phyloP scores from a whole-genome alignment of 345 rosid genomes.

The Moricandia arvensis region DNA sequence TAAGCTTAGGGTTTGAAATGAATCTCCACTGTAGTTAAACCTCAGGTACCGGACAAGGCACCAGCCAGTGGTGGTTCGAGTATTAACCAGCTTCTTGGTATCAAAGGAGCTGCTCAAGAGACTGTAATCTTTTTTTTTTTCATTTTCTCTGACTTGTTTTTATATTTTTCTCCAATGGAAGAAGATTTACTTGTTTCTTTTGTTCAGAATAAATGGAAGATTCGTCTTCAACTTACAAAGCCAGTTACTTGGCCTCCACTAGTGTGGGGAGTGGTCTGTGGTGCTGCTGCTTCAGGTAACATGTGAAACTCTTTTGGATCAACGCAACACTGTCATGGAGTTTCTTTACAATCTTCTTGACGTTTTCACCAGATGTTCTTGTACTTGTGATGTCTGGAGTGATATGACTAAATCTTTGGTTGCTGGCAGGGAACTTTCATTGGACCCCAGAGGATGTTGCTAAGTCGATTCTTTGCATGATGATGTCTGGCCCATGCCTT shows the following conservation, averaged over 20 bases:
- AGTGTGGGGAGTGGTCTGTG: conserved; percentile 95
- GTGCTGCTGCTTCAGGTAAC: conserved; percentile 98
- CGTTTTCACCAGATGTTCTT: neutral
- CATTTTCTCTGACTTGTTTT: neutral
- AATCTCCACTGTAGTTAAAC: conserved; percentile 45
- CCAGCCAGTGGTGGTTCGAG: conserved; percentile 72
- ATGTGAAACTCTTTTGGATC: neutral
- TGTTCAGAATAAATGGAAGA: conserved; percentile 93
- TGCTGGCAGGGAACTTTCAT: conserved; percentile 77
- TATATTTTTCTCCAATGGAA: neutral
- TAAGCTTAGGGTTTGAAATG: neutral
- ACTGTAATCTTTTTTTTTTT: conserved; percentile 45
- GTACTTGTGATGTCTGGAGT: neutral
- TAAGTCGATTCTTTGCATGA: conserved; percentile 87
- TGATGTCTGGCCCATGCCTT: conserved; percentile 96
- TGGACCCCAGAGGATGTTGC: conserved; percentile 93
- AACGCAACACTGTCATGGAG: neutral
- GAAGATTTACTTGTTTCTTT: neutral
- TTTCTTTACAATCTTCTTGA: neutral
- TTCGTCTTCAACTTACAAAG: conserved; percentile 93
- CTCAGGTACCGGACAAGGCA: conserved; percentile 70
- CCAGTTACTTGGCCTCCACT: conserved; percentile 99
- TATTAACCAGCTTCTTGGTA: conserved; percentile 93
- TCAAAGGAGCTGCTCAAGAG: conserved; percentile 93
- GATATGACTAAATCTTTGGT: conserved; percentile 7